Evolutionary conservation across 2,329 filamentous ascomycete species (phyloP).

Genomic region (Chrysoporthe puriensis): DNA sequence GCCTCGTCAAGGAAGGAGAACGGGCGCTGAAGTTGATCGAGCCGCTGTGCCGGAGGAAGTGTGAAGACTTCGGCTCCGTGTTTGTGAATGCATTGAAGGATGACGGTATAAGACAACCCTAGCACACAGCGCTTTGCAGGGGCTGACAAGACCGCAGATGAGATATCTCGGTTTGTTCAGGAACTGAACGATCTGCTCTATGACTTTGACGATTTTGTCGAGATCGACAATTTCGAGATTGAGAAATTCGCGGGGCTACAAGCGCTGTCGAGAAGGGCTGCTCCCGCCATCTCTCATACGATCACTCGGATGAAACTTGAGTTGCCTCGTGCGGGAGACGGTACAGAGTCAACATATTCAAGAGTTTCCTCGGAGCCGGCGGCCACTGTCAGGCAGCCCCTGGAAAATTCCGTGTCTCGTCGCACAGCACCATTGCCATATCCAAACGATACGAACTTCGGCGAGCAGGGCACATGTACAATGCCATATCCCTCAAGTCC

Average conservation of each 20-base stretch:
- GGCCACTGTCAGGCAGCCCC: neutral
- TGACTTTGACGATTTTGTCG: conserved; percentile 60
- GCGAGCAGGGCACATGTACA: conserved; percentile 3
- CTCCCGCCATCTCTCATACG: conserved; percentile 53
- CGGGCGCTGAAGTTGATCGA: conserved; percentile 51
- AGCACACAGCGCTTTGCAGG: conserved; percentile 11
- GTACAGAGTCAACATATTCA: conserved; percentile 9
- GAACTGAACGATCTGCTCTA: conserved; percentile 56
- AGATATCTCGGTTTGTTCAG: conserved; percentile 52
- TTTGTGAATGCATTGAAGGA: conserved; percentile 58
- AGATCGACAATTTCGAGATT: conserved; percentile 54
- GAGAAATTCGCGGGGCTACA: conserved; percentile 54
- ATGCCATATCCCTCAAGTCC: conserved; percentile 10
- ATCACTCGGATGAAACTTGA: conserved; percentile 59
- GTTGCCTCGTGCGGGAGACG: conserved; percentile 28
- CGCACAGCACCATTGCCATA: conserved; percentile 3
- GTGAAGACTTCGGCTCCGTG: conserved; percentile 52
- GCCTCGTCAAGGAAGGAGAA: conserved; percentile 43
- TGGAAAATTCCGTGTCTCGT: conserved; percentile 10
- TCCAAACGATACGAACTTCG: neutral
- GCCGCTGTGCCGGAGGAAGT: conserved; percentile 52
- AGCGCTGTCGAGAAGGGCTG: conserved; percentile 51
- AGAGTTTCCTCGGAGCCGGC: neutral
- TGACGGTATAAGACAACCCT: conserved; percentile 47
- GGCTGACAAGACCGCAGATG: conserved; percentile 41